These are phyloP conservation scores for Aspergillus intermedius DNA, from an alignment of 2,329 filamentous ascomycete species.

Conservation along the genomic window DNA sequence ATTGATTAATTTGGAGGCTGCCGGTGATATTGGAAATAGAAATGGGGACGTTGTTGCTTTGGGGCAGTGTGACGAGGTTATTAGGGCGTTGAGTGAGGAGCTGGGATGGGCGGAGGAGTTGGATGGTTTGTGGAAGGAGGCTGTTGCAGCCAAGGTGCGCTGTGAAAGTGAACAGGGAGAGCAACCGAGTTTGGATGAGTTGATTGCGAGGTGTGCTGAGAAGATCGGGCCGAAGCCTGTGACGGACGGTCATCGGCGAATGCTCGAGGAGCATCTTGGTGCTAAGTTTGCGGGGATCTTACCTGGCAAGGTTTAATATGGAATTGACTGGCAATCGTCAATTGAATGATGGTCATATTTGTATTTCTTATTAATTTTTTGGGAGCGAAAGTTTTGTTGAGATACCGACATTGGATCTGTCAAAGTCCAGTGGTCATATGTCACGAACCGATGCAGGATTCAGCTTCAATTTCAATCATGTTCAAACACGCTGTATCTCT, in stretches of 20 bases:
- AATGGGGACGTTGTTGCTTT: slow-evolving; percentile 70
- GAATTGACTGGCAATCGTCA: no score
- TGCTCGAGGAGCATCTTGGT: slow-evolving; percentile 21
- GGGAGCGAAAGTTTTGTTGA: no score
- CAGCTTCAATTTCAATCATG: no score
- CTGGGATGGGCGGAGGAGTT: slow-evolving; percentile 77
- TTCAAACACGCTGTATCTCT: no score
- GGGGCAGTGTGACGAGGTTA: slow-evolving; percentile 68
- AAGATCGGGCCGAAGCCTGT: slow-evolving; percentile 43
- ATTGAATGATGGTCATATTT: no score
- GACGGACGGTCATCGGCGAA: slow-evolving; percentile 34
- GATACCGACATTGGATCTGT: no score
- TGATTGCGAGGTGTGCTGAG: slow-evolving; percentile 43
- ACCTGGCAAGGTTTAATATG: not conserved
- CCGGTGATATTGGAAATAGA: slow-evolving; percentile 65
- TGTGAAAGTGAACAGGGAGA: slow-evolving; percentile 42
- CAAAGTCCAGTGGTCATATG: no score
- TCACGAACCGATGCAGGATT: no score
- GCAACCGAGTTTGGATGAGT: slow-evolving; percentile 46
- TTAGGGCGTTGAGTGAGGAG: slow-evolving; percentile 63
- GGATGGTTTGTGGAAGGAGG: slow-evolving; percentile 59
- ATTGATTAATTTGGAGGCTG: slow-evolving; percentile 71
- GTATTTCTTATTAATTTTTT: no score
- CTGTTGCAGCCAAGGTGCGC: slow-evolving; percentile 44
- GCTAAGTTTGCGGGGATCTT: slow-evolving; percentile 15